Base-by-base conservation (phyloP, 257 asterid genomes). In the Rauvolfia tetraphylla region DNA sequence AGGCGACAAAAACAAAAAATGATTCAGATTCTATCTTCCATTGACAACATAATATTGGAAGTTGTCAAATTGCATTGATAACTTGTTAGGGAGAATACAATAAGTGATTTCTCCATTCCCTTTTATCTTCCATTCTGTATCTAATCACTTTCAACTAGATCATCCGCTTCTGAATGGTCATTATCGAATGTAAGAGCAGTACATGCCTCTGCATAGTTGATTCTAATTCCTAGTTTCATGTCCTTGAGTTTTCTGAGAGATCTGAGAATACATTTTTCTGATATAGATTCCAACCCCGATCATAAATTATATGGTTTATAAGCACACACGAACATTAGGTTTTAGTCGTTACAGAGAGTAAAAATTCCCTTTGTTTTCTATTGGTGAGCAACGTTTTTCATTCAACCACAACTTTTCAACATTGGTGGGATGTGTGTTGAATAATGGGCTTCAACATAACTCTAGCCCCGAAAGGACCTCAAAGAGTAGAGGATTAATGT, bases 11-110 rank as follows among this genome's bases (percentile, higher is more conserved):
- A 71, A 77, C 76, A 53, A 49, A 72, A 39, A 68, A 29, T 71
- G 72, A 68, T 79, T 79, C 80, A 76, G 76, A 79, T 81, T 83
- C 85, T 63, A 73, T 53, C 68, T 81, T 79, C 81, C 83, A 82
- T 80, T 82, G 57, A 72, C 75, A 44, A 61, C 48, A 75, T 44
- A 12, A 51, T 46, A 46, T 22, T 53, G 67, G 68, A 59, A 76
- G 63, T 74, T 74, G 68, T 75, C 77, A 46, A 51, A 65, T 58
- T 77, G 57, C 72, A 58, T 49, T 41, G 75, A 14, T 66, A 75
- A 77, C 61, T 76, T 71, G 65, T 75, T 61, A 15, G 54, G 80
- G 59, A 33, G 80, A 76, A 68, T 57, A 73, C 67, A 33, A 63
- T 7, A 44, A 22, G 22, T 56, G 17, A 6, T 39, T 33, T 54